A percentile compares a stretch with the other conserved stretches of the same genome.
phyloP scores from a whole-genome alignment of 345 rosid genomes.

The Psidium guajava region DNA sequence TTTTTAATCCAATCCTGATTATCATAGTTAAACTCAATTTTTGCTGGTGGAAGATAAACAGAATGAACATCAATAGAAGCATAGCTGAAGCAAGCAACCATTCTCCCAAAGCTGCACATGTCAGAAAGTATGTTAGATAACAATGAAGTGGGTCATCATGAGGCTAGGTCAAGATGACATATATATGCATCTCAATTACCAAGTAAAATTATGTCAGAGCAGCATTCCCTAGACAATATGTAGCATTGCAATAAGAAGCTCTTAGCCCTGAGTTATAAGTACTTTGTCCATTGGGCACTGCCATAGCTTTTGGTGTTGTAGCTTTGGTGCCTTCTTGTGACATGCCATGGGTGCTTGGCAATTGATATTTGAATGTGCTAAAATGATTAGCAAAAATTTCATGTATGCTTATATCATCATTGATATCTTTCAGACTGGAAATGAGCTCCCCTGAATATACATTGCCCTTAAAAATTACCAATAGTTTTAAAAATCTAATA shows the following conservation, averaged over 20 bases:
- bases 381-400: background rate
- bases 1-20: conserved; percentile 76
- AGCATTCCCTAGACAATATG: background rate
- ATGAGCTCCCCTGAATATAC: background rate
- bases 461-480: background rate
- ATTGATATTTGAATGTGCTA: background rate
- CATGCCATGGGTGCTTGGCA: background rate
- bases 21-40: conserved; percentile 65
- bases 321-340: background rate
- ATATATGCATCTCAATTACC: background rate
- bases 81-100: conserved; percentile 98
- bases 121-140: background rate
- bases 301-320: background rate
- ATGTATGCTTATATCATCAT: background rate
- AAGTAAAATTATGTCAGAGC: background rate
- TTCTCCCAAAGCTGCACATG: conserved; percentile 68
- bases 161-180: background rate
- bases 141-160: background rate
- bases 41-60: conserved; percentile 72
- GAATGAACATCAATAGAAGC: conserved; percentile 80
- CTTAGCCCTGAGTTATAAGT: background rate
- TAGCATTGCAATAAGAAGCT: background rate
- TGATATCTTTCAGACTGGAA: background rate
- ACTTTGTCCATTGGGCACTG: background rate
- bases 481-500: background rate